These are phyloP conservation scores for Corylus heterophylla DNA, from an alignment of 306 rosid genomes.

Conservation along the genomic window DNA sequence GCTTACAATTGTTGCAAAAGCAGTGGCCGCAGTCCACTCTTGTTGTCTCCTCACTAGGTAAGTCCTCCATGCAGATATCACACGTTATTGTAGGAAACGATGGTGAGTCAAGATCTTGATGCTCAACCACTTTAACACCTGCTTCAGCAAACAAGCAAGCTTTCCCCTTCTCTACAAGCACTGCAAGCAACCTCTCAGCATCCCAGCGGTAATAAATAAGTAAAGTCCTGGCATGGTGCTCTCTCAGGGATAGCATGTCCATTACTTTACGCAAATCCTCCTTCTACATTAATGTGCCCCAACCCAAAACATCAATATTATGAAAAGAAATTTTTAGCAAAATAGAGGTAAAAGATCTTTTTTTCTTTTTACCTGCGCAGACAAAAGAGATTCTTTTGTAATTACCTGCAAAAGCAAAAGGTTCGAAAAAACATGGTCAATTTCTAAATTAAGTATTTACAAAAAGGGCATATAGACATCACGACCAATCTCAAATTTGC, in stretches of 20 bases:
- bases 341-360: not conserved
- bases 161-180: slow-evolving; percentile 72
- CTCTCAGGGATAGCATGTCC: slow-evolving; percentile 72
- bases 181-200: slow-evolving; percentile 66
- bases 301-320: slow-evolving; percentile 25
- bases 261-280: slow-evolving; percentile 86
- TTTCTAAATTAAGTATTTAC: not conserved
- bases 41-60: slow-evolving; percentile 59
- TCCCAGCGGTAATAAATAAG: slow-evolving; percentile 93
- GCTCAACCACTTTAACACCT: slow-evolving; percentile 67
- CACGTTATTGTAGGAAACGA: slow-evolving; percentile 48
- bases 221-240: slow-evolving; percentile 83
- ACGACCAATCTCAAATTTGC: not conserved
- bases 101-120: slow-evolving; percentile 29
- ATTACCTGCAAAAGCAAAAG: slow-evolving; percentile 58
- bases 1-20: slow-evolving; percentile 88
- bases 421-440: slow-evolving; percentile 19
- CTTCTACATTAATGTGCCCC: slow-evolving; percentile 44
- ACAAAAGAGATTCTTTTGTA: slow-evolving; percentile 66
- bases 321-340: not conserved
- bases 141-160: slow-evolving; percentile 58
- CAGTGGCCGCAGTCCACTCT: slow-evolving; percentile 94
- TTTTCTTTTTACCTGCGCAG: slow-evolving; percentile 67
- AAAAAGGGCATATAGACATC: not conserved
- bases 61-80: slow-evolving; percentile 76